Evolutionary conservation across 2,329 filamentous ascomycete species (phyloP).

Genomic region (Exophiala sp.): DNA sequence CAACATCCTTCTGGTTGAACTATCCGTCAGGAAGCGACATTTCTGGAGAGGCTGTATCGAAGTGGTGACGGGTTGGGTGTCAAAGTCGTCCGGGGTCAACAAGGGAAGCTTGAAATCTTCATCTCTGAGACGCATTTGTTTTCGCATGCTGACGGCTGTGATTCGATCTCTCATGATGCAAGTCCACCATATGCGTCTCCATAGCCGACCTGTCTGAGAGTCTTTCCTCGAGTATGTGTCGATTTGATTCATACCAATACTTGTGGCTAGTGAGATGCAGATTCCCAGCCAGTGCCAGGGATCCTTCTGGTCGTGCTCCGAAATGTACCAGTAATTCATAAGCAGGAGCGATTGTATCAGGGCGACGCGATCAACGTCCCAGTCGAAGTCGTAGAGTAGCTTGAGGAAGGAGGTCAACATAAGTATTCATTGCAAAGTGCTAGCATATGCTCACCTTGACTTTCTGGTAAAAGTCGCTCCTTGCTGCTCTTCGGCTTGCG

Average conservation of each 20-base stretch:
- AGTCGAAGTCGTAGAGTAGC: slow-evolving; percentile 85
- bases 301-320: slow-evolving; percentile 92
- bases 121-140: slow-evolving; percentile 84
- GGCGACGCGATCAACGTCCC: slow-evolving; percentile 80
- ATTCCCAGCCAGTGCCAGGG: slow-evolving; percentile 99
- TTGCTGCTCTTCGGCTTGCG: slow-evolving; percentile 62
- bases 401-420: slow-evolving; percentile 44
- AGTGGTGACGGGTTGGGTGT: slow-evolving; percentile 7
- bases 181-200: slow-evolving; percentile 98
- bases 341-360: slow-evolving; percentile 84
- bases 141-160: slow-evolving; percentile 85
- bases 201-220: slow-evolving; percentile 56
- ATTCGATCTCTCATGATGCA: slow-evolving; percentile 91
- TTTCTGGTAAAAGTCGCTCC: slow-evolving; percentile 71
- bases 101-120: slow-evolving; percentile 41
- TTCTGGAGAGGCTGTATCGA: slow-evolving; percentile 8
- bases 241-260: slow-evolving; percentile 75
- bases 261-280: slow-evolving; percentile 84
- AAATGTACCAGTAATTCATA: slow-evolving; percentile 97
- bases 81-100: slow-evolving; percentile 17
- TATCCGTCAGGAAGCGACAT: slow-evolving; percentile 9
- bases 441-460: slow-evolving; percentile 64
- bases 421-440: not conserved
- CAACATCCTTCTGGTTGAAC: slow-evolving; percentile 8
- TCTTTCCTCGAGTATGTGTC: slow-evolving; percentile 41